Evolutionary conservation across 2,329 filamentous ascomycete genomes (phyloP).

Genomic region (Aspergillus sp.): DNA sequence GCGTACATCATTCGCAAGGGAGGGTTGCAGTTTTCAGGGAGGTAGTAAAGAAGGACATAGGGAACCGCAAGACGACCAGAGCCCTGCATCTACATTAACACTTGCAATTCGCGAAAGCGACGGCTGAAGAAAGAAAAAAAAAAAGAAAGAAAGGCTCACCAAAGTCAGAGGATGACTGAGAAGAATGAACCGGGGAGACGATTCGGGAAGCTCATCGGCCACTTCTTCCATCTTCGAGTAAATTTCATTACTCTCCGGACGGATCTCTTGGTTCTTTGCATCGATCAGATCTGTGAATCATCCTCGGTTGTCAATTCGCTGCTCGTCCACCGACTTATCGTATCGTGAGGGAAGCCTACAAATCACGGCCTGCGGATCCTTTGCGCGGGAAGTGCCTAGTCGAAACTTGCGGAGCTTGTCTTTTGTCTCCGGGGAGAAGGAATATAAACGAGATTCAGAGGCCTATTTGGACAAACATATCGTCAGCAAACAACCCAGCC

Average conservation of each 20-base stretch:
- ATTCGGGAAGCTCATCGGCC: slow-evolving; percentile 82
- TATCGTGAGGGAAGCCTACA: slow-evolving; percentile 54
- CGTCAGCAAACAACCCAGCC: not conserved
- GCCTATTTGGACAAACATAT: slow-evolving; percentile 29
- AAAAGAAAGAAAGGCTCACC: slow-evolving; percentile 44
- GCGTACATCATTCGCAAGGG: slow-evolving; percentile 90
- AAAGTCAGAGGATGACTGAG: slow-evolving; percentile 84
- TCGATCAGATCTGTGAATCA: slow-evolving; percentile 69
- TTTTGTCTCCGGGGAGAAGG: slow-evolving; percentile 84
- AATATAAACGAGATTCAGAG: slow-evolving; percentile 84
- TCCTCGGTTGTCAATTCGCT: slow-evolving; percentile 16
- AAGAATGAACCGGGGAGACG: slow-evolving; percentile 80
- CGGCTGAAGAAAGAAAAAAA: no score
- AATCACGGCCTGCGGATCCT: slow-evolving; percentile 81
- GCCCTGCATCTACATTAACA: slow-evolving; percentile 42
- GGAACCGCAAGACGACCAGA: slow-evolving; percentile 81
- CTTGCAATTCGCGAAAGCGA: not conserved
- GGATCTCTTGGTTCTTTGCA: slow-evolving; percentile 81
- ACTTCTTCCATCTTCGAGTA: slow-evolving; percentile 77
- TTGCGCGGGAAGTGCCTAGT: slow-evolving; percentile 77
- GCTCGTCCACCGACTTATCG: not conserved
- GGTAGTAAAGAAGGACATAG: slow-evolving; percentile 91
- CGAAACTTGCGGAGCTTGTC: slow-evolving; percentile 91
- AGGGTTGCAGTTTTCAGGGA: slow-evolving; percentile 82
- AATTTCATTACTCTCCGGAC: slow-evolving; percentile 67